Conservation (phyloP, 163 green algal species). For the Coccomyxa subellipsoidea region DNA sequence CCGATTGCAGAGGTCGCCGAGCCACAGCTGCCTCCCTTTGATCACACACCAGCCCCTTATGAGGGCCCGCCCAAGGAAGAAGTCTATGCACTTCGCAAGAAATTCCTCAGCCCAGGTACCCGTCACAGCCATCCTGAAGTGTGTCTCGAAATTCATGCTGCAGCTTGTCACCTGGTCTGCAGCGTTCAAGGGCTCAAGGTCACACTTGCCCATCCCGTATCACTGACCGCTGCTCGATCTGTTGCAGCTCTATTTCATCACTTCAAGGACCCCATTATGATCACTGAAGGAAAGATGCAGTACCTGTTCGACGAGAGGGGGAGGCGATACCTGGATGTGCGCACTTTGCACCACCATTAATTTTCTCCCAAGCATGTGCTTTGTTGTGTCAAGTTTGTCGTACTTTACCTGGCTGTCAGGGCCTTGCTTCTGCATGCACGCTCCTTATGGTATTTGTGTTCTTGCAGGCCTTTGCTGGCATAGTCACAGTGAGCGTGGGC, state of each 20-base stretch:
- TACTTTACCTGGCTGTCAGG: no score
- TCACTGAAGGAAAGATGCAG: conserved; percentile 95
- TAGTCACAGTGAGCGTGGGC: conserved; percentile 95
- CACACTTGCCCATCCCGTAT: no score
- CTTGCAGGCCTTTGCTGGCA: conserved; percentile 89
- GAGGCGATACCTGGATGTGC: conserved; percentile 87
- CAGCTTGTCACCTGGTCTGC: no score
- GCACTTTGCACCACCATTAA: conserved; percentile 19
- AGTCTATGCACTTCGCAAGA: conserved; percentile 72
- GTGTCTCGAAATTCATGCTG: no score
- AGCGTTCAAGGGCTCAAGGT: no score
- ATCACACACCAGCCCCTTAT: conserved; percentile 67
- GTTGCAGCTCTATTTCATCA: conserved; percentile 80
- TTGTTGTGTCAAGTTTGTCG: no score
- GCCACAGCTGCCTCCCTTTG: conserved; percentile 24
- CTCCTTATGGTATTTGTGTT: no score
- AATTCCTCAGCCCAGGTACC: conserved; percentile 78
- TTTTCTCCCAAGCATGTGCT: no score
- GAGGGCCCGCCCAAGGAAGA: conserved; percentile 79
- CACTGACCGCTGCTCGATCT: not conserved
- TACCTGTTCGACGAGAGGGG: conserved; percentile 96
- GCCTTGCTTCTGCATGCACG: no score
- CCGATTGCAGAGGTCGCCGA: conserved; percentile 4
- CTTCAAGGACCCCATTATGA: conserved; percentile 96
- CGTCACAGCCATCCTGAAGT: no score